Percentiles rank a stretch among this genome's conserved stretches.
These are phyloP conservation scores for Aquilaria agallochum DNA, from an alignment of 441 rosid genomes.

Conservation along the genomic window DNA sequence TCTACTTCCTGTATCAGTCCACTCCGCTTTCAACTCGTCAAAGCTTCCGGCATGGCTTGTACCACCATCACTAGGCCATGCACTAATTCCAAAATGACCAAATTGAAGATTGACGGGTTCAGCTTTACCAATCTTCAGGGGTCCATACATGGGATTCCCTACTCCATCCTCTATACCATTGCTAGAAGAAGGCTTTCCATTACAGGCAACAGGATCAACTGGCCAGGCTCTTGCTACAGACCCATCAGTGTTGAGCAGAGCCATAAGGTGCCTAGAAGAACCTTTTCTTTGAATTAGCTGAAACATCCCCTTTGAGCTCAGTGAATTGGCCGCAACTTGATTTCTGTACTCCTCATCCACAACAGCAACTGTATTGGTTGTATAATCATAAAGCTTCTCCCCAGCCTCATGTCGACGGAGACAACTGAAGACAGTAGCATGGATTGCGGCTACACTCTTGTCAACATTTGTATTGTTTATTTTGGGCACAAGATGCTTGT, in stretches of 20 bases:
- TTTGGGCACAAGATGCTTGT: conserved; percentile 94
- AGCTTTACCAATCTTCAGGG: conserved; percentile 69
- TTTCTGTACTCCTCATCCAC: conserved; percentile 90
- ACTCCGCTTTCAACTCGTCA: conserved; percentile 72
- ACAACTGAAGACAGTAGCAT: conserved; percentile 94
- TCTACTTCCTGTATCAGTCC: conserved; percentile 76
- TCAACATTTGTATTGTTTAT: conserved; percentile 96
- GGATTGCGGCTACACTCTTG: conserved; percentile 96
- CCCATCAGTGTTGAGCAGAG: conserved; percentile 89
- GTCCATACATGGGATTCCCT: conserved; percentile 77
- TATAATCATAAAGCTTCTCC: conserved; percentile 75
- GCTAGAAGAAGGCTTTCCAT: conserved; percentile 38
- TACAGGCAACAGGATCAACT: conserved; percentile 49
- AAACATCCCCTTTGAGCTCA: conserved; percentile 95
- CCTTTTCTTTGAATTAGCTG: conserved; percentile 92
- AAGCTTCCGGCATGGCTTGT: conserved; percentile 87
- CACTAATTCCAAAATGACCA: conserved; percentile 93
- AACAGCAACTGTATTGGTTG: conserved; percentile 66
- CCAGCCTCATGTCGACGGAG: conserved; percentile 83
- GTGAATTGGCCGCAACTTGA: conserved; percentile 85
- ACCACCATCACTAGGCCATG: conserved; percentile 96
- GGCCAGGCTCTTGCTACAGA: conserved; percentile 98
- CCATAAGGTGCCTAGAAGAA: conserved; percentile 95
- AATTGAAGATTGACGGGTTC: conserved; percentile 96
- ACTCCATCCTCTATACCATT: conserved; percentile 43